phyloP scores from a whole-genome alignment of 345 rosid genomes.

The Streptanthus diversifolius region DNA sequence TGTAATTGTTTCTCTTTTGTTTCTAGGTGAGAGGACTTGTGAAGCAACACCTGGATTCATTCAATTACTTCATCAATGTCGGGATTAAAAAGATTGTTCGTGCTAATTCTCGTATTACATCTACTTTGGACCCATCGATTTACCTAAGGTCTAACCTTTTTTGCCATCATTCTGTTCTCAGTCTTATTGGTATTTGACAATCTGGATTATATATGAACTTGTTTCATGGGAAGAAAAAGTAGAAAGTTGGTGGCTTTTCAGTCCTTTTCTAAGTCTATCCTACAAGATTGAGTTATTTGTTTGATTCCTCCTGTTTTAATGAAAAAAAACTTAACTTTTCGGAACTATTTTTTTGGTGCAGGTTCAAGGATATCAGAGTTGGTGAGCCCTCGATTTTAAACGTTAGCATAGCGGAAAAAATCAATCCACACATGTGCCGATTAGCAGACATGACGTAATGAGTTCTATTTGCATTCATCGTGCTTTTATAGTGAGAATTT shows the following conservation, averaged over 20 bases:
- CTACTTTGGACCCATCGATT: conserved; percentile 47
- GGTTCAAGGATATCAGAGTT: conserved; percentile 70
- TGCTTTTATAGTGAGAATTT: neutral
- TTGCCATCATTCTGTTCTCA: neutral
- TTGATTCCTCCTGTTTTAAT: neutral
- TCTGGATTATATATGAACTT: neutral
- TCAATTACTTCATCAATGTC: conserved; percentile 68
- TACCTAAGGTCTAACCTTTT: conserved; percentile 46
- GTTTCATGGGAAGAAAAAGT: neutral
- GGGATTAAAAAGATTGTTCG: conserved; percentile 85
- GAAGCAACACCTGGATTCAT: conserved; percentile 91
- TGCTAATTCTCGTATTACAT: conserved; percentile 60
- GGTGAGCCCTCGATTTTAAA: conserved; percentile 53
- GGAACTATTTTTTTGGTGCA: conserved; percentile 25
- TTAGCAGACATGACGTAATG: conserved; percentile 76
- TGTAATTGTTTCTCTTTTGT: conserved; percentile 1
- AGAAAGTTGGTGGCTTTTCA: neutral
- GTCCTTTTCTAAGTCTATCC: neutral
- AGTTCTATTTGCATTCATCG: conserved; percentile 1
- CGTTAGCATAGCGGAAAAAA: conserved; percentile 32
- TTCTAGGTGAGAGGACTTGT: conserved; percentile 81
- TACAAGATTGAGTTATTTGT: neutral
- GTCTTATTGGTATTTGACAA: neutral
- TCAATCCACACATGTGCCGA: conserved; percentile 78
- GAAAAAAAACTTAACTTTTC: neutral